Evolutionary conservation across 208 protist species (phyloP), one percentile per base, ranked within the genome.

Genomic region (Acanthamoeba triangularis): DNA sequence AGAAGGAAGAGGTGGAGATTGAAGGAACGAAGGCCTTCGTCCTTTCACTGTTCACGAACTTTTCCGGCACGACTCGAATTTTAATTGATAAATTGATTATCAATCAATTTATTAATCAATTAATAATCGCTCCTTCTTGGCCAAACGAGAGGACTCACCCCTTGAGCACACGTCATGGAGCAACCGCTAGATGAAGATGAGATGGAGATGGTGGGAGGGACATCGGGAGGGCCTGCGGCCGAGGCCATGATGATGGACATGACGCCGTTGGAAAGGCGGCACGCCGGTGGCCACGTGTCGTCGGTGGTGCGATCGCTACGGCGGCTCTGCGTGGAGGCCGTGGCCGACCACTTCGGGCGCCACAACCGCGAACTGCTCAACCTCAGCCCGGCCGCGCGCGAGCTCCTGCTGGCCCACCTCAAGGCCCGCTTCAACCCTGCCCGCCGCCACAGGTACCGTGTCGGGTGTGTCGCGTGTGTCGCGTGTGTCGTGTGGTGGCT

Each of bases 381-480:
- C 69, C 30, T 78, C 13, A 78, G 69, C 69, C 69, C 30, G 25
- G 25, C 69, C 30, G 69, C 69, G 28, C 69, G 69, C 35, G 28
- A 78, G n/a, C 69, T 78, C 7, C 69, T 78, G 3, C 69, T 78
- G 16, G 69, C 69, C 69, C 69, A 78, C 69, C 69, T 78, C 69
- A 78, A 78, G 69, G n/a, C 69, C n/a, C 69, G 69, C 69, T 78
- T 78, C 69, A 18, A 23, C 35, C 69, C 69, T 14, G 69, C 69
- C 69, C 69, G 69, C 28, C 35, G 69, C 10, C 69, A 37, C 69
- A 18, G 69, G 69, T 78, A 78, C 59, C 30, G 3, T 78, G 18
- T 41, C n/a, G n/a, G n/a, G 28, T 30, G 18, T 44, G 25, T 78
- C 20, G 18, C 30, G 14, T 44, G 18, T 23, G 18, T n/a, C n/a